Evolutionary conservation across 2,329 filamentous ascomycete genomes (phyloP), one percentile per base, ranked within the genome.

Genomic region (Colletotrichum horii): DNA sequence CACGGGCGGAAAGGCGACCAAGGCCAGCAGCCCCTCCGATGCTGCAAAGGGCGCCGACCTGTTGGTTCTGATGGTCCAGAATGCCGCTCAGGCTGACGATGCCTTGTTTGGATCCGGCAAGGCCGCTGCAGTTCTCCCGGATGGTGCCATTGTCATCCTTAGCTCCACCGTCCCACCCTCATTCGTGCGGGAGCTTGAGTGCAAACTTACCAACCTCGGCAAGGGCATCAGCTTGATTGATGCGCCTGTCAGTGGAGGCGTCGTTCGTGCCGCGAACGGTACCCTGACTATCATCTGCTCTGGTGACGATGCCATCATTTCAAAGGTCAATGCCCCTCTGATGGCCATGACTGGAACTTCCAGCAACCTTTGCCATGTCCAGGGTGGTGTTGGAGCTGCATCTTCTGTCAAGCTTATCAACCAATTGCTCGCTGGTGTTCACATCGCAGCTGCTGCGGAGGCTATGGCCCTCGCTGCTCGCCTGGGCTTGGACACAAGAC

Each of bases 331-430:
- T 26, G 60, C 77, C n/a, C 75, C 82, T 0, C 77, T 86, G 6
- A 70, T 80, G 6, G 82, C 83, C 36, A 82, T 86, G 81, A 80
- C 83, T 7, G 82, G 83, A 22, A 72, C 66, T 6, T 65, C 78
- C 0, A 80, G 70, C 70, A 85, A 84, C 65, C 76, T 85, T 12
- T 90, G 89, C 79, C 83, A 86, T 22, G 87, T 91, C 11, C 81
- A 85, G 16, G 90, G 90, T 3, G 89, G 87, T 3, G 84, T 91
- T 62, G 88, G 88, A 30, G 85, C 86, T 6, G 89, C 89, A 6
- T 89, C 87, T 12, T 91, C 90, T 24, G 88, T 90, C 79, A 91
- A 91, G 78, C 87, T 91, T 64, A 87, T 92, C 66, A 89, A 91
- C 79, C 89, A 92, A 78, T 86, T 91, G 6, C 87, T 92, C 56